Conservation (phyloP, 352 stramenopile genomes). For the Pythium myriotylum region DNA sequence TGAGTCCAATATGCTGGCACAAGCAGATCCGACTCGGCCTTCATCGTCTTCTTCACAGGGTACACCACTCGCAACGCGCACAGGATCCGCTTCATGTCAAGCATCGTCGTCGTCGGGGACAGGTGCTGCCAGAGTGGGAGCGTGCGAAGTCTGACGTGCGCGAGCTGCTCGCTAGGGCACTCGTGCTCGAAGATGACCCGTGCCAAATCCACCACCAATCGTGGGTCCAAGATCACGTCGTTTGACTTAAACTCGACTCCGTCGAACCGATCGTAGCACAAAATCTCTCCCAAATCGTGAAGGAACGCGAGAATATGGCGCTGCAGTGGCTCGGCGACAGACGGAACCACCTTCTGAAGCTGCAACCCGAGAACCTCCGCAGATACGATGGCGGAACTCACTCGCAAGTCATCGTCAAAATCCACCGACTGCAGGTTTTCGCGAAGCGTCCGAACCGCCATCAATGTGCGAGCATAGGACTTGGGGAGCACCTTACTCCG, state of each 20-base stretch:
- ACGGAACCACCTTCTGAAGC: neutral
- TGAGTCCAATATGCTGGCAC: neutral
- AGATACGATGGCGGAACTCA: too few relatives aligned
- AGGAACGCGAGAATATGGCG: neutral
- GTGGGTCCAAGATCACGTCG: slow-evolving; percentile 2
- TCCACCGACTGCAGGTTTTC: too few relatives aligned
- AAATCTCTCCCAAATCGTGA: neutral
- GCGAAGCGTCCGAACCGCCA: neutral
- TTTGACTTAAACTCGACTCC: neutral
- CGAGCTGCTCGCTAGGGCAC: neutral
- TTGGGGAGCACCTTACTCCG: slow-evolving; percentile 1
- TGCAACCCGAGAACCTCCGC: neutral
- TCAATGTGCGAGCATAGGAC: slow-evolving; percentile 4
- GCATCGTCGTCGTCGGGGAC: neutral
- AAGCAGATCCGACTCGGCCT: neutral
- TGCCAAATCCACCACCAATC: neutral
- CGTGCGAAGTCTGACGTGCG: neutral
- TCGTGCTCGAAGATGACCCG: neutral
- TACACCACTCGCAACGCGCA: neutral
- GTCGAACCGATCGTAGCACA: neutral
- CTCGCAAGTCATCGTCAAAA: too few relatives aligned
- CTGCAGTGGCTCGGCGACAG: too few relatives aligned
- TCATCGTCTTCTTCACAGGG: neutral
- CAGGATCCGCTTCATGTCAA: slow-evolving; percentile 8
- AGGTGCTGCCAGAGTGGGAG: too few relatives aligned